A percentile compares a stretch with the other conserved stretches of the same genome.
phyloP scores from a whole-genome alignment of 106 monocot genomes.

The Cymbidium sinense region DNA sequence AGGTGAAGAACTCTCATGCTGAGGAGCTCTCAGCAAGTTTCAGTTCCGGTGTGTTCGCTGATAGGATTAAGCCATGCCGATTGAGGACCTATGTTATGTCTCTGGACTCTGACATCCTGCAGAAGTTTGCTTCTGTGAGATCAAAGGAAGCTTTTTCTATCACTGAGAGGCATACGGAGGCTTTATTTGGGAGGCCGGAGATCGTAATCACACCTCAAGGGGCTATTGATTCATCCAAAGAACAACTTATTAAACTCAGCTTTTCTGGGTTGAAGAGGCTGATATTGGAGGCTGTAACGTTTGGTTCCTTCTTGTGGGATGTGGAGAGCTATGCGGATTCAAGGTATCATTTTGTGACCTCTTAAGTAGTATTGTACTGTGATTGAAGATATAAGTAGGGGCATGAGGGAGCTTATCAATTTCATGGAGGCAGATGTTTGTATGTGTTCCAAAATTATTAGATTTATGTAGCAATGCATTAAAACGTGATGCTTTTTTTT shows the following conservation, averaged over 20 bases:
- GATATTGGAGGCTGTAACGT: slow-evolving; percentile 81
- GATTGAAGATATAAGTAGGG: neutral
- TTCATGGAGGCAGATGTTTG: neutral
- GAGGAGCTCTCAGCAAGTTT: slow-evolving; percentile 17
- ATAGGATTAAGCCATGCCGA: slow-evolving; percentile 23
- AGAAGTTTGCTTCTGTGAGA: slow-evolving; percentile 62
- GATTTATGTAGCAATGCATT: neutral
- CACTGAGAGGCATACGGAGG: slow-evolving; percentile 83
- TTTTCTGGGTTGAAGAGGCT: slow-evolving; percentile 65
- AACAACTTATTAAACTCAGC: slow-evolving; percentile 68
- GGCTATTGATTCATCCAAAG: slow-evolving; percentile 59
- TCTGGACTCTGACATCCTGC: slow-evolving; percentile 68
- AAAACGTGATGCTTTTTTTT: neutral
- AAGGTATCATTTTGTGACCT: slow-evolving; percentile 67
- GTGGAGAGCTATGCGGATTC: slow-evolving; percentile 87
- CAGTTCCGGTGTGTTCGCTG: neutral
- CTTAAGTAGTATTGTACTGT: neutral
- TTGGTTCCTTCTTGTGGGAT: slow-evolving; percentile 93
- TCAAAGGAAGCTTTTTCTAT: slow-evolving; percentile 75
- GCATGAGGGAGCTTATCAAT: neutral
- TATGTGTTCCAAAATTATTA: neutral
- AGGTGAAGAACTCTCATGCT: slow-evolving; percentile 20
- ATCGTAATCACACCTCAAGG: slow-evolving; percentile 46
- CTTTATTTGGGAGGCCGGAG: slow-evolving; percentile 74
- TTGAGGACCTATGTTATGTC: slow-evolving; percentile 65